Base-by-base conservation (phyloP, 2,329 filamentous ascomycete genomes). In the Phialophora tarda region DNA sequence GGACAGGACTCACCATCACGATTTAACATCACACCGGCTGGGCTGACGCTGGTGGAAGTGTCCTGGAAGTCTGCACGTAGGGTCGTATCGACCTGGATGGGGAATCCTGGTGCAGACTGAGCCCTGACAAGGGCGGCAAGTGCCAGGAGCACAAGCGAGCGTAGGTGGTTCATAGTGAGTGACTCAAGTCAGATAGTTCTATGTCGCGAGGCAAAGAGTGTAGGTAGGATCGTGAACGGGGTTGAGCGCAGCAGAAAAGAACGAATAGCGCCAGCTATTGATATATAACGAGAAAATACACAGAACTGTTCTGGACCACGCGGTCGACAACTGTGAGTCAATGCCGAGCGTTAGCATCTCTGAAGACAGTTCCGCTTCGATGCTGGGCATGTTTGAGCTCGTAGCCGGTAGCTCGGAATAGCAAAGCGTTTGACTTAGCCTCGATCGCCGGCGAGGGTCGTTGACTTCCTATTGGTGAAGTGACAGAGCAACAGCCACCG, bases 21-120 rank as follows among this genome's bases (percentile, higher is more conserved):
- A 26, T 60, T 47, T 24, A 70, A 24, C 12, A 56, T 10, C n/a
- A 59, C 34, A 34, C 68, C 68, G 3, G 67, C 51, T n/a, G 65
- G 64, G 4, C 53, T 44, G 54, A 68, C 54, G 26, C 51, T 60
- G 23, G 57, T 64, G 17, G 51, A 44, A 30, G 65, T 44, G 17
- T 41, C 58, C 53, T 70, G 59, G 61, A 60, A 70, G 32, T 67
- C 61, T 17, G 66, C 68, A n/a, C 53, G 23, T 26, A 70, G 47
- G 28, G 61, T 60, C 4, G 26, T 50, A 12, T 58, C 17, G 34
- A 70, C 68, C 38, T 68, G 59, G 17, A 70, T 57, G 8, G 63
- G 65, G 32, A 70, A 70, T 12, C 57, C 59, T 12, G 68, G 68
- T 3, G 68, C 68, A 10, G 58, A 64, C 30, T 70, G 68, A 38